Evolutionary conservation across 768 basidiomycete species (phyloP), one percentile per base, ranked within the genome.

Genomic region (Obba rivulosa): DNA sequence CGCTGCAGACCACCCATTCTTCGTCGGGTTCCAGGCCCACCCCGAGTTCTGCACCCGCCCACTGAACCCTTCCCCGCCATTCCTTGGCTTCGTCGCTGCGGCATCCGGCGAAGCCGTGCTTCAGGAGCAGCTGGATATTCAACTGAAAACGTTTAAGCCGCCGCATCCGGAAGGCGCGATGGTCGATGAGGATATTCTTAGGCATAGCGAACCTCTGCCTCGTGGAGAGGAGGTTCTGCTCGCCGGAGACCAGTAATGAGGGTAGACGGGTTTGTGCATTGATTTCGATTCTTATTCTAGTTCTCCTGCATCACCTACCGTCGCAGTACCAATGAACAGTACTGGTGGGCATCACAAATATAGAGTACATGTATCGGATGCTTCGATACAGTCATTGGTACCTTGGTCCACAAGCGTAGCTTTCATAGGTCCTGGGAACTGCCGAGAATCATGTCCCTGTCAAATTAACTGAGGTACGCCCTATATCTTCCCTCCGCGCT

Each of bases 1-100:
- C 23, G 17, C 13, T 21, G 13, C 55, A 91, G 94, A 89, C 57
- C 96, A 99, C 67, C 90, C 92, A 2, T 99, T 81, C 75, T 98
- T 94, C 63, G 70, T 95, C 38, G 96, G 82, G 20, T 74, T 99
- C 38, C 96, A 99, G 70, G 91, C 96, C 1, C 96, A 99, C 61
- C 96, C 96, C 0, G 96, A 99, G 67, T 94, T 99, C 71, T 98
- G 95, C 73, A 94, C 96, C 20, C 84, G 96, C 23, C 96, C 96
- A 2, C 74, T 99, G 37, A 98, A 99, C 69, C 96, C 96, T 1
- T 96, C 92, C 0, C 96, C 96, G 0, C 86, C 93, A 0, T 97
- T 97, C 82, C 84, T 99, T 45, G 96, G 96, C 13, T 87, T 99
- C 64, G 78, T 99, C 41, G 83, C 95, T 4, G 92, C 96, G 1